Percentiles rank a stretch among this genome's conserved stretches.
Conservation (phyloP, 306 rosid genomes). For the Coriaria nepalensis region DNA sequence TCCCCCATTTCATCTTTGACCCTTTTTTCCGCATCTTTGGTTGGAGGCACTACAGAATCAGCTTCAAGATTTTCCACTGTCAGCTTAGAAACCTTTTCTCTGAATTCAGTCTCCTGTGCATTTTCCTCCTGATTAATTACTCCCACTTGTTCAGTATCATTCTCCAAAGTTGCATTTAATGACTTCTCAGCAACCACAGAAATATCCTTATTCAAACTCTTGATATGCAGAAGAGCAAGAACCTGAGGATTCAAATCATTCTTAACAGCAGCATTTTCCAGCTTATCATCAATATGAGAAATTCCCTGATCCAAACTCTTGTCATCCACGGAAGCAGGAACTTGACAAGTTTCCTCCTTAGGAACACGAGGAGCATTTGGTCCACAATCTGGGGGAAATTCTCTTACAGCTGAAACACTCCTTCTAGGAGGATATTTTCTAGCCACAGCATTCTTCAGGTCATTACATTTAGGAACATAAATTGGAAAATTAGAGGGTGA, state of each 20-base stretch:
- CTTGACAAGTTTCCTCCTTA: slow-evolving; percentile 15
- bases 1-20: slow-evolving; percentile 10
- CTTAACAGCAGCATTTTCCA: neutral
- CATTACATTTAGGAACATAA: slow-evolving; percentile 23
- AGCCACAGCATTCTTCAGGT: slow-evolving; percentile 17
- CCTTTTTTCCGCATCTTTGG: slow-evolving; percentile 13
- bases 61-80: slow-evolving; percentile 9
- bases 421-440: slow-evolving; percentile 50
- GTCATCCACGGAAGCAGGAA: slow-evolving; percentile 11
- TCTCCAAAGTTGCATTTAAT: slow-evolving; percentile 7
- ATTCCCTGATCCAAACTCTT: slow-evolving; percentile 15
- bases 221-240: slow-evolving; percentile 12
- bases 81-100: slow-evolving; percentile 11
- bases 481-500: slow-evolving; percentile 13
- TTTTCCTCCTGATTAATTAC: slow-evolving; percentile 21
- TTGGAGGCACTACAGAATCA: slow-evolving; percentile 12
- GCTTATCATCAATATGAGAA: slow-evolving; percentile 17
- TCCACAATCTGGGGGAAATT: slow-evolving; percentile 67
- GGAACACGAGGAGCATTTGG: slow-evolving; percentile 28
- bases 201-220: slow-evolving; percentile 14
- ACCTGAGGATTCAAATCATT: slow-evolving; percentile 13
- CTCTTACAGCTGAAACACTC: slow-evolving; percentile 54
- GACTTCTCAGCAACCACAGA: slow-evolving; percentile 17
- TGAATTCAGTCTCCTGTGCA: slow-evolving; percentile 13
- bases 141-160: slow-evolving; percentile 16